phyloP scores from a whole-genome alignment of 1,284 basidiomycete genomes.

The Caloboletus inedulis region DNA sequence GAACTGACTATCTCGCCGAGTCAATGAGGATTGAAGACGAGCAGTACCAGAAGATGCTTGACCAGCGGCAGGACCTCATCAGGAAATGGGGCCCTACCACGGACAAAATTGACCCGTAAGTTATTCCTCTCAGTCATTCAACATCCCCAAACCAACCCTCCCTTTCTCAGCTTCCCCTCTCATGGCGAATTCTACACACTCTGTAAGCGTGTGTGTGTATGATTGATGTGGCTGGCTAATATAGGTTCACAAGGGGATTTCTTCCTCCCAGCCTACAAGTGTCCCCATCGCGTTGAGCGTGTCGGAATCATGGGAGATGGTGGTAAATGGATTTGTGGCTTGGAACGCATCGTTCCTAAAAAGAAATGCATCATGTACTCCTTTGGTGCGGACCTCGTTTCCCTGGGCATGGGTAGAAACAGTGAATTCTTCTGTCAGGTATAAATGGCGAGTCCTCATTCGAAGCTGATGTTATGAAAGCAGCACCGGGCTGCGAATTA shows the following conservation, averaged over 20 bases:
- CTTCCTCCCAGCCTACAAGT: constrained; percentile 46
- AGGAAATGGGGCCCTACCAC: constrained; percentile 34
- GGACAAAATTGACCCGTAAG: constrained; percentile 30
- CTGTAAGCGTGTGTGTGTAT: constrained; percentile 21
- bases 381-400: constrained; percentile 36
- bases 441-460: constrained; percentile 55
- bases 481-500: constrained; percentile 41
- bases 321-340: constrained; percentile 52
- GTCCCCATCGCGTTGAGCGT: constrained; percentile 45
- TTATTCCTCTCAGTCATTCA: neutral
- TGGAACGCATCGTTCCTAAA: constrained; percentile 43
- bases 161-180: constrained; percentile 26
- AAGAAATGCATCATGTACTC: constrained; percentile 48
- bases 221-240: constrained; percentile 1
- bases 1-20: constrained; percentile 6
- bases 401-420: neutral
- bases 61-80: constrained; percentile 23
- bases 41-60: constrained; percentile 22
- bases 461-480: constrained; percentile 45
- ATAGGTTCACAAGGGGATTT: constrained; percentile 42
- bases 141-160: neutral
- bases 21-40: constrained; percentile 21
- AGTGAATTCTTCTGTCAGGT: constrained; percentile 27
- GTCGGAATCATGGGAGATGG: constrained; percentile 49
- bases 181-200: constrained; percentile 35